Evolutionary conservation across 208 protist genomes (phyloP), one percentile per base, ranked within the genome.

Genomic region (Acanthamoeba quina): DNA sequence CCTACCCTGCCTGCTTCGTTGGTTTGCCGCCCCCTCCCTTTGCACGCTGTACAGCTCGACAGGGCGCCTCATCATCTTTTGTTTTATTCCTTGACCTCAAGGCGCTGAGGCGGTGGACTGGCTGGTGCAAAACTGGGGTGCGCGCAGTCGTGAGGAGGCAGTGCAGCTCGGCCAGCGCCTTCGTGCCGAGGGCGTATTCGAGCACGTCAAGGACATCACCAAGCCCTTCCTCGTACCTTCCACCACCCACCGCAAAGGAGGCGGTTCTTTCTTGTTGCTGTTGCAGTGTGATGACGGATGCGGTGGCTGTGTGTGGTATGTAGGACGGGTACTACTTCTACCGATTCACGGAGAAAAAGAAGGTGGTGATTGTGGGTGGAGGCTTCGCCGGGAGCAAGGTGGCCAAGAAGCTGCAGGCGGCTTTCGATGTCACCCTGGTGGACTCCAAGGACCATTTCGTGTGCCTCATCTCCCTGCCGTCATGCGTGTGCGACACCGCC

Each of bases 401-500:
- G 17, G 95, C 95, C 21, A 89, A 95, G 21, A 68, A 94, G 37
- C 89, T 96, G 88, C 89, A 96, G 34, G 60, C 62, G 44, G 62
- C 91, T 34, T 96, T 94, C 68, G 94, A 96, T 68, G 95, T 96
- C 6, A 95, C 94, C 24, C 64, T 96, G 21, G 80, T 96, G 37
- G 95, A 96, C 88, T 72, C 94, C 19, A 96, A 96, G 62, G 78
- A 92, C 58, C 86, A 94, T 62, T 96, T 96, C 93, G 94, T 94
- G 54, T 95, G 72, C 52, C 37, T 82, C 72, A 85, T 60, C 68
- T 89, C 58, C 74, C 94, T 80, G 82, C 78, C 85, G 80, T 95
- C n/a, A 29, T 96, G 29, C 89, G 95, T 74, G 93, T 92, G 44
- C 10, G 72, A 82, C 72, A 44, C 72, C 11, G 31, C 21, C 15